These are phyloP conservation scores for Globisporangium polare DNA, from an alignment of 352 stramenopile species.

Conservation along the genomic window DNA sequence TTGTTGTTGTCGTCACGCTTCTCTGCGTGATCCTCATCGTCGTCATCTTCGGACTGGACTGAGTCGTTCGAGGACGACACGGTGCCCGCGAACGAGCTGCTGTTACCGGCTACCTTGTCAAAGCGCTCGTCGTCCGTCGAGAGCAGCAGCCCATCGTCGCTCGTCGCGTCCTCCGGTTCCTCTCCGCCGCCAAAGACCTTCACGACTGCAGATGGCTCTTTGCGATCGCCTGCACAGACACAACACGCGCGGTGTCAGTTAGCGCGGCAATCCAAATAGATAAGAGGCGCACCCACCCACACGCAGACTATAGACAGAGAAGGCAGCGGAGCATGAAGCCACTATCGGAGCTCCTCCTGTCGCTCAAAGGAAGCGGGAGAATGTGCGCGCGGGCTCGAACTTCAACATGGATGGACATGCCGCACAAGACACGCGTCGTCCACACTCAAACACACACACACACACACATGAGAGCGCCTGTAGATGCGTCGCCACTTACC, in stretches of 20 bases:
- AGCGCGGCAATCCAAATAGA: neutral
- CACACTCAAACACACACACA: neutral
- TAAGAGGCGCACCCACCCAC: neutral
- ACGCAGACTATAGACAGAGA: neutral
- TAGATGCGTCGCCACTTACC: slow-evolving; percentile 4
- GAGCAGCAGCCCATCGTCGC: slow-evolving; percentile 2
- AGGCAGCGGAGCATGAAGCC: neutral
- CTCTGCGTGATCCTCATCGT: neutral
- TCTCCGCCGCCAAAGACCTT: slow-evolving; percentile 5
- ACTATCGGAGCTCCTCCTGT: neutral
- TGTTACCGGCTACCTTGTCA: slow-evolving; percentile 4
- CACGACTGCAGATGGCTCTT: slow-evolving; percentile 1
- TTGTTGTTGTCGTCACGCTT: slow-evolving; percentile 8
- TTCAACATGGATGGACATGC: slow-evolving; percentile 1
- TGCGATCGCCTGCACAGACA: neutral
- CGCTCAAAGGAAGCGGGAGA: neutral
- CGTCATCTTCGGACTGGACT: slow-evolving; percentile 6
- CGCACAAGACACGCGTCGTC: neutral
- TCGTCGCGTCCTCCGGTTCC: slow-evolving; percentile 14
- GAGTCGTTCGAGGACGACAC: slow-evolving; percentile 23
- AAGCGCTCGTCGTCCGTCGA: slow-evolving; percentile 9
- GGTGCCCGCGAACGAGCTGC: slow-evolving; percentile 12
- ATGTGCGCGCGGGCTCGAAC: neutral
- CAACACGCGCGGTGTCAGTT: neutral
- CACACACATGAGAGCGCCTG: neutral